Evolutionary conservation across 2,329 filamentous ascomycete genomes (phyloP).

Genomic region (Fusarium continuum): DNA sequence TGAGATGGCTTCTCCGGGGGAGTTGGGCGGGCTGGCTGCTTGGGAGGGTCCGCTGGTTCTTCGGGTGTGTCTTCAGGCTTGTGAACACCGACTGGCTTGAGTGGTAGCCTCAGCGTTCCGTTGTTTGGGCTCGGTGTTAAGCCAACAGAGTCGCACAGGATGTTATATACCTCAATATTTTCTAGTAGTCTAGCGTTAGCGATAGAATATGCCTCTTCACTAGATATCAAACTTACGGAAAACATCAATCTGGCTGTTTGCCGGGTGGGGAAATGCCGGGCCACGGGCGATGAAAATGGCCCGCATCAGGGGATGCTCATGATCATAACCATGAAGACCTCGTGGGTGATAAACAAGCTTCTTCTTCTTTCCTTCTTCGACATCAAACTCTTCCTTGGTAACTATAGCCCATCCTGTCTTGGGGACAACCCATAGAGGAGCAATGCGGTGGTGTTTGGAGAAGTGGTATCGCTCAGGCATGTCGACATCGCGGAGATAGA

Average conservation of each 20-base stretch:
- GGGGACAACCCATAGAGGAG: slow-evolving; percentile 93
- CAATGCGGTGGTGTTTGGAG: slow-evolving; percentile 85
- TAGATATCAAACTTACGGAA: slow-evolving; percentile 76
- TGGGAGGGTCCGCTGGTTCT: slow-evolving; percentile 62
- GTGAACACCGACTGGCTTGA: slow-evolving; percentile 71
- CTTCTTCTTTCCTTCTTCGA: slow-evolving; percentile 69
- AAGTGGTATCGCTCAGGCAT: slow-evolving; percentile 98
- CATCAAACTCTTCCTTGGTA: slow-evolving; percentile 78
- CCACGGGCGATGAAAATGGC: slow-evolving; percentile 94
- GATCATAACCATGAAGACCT: slow-evolving; percentile 94
- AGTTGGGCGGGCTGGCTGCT: slow-evolving; percentile 36
- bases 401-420: slow-evolving; percentile 94
- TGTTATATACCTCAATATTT: slow-evolving; percentile 95
- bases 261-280: slow-evolving; percentile 87
- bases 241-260: slow-evolving; percentile 79
- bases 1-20: slow-evolving; percentile 27
- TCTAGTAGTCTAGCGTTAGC: slow-evolving; percentile 71
- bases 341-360: slow-evolving; percentile 78
- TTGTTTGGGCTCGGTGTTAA: slow-evolving; percentile 82
- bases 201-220: not conserved
- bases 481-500: slow-evolving; percentile 84
- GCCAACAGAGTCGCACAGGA: slow-evolving; percentile 87
- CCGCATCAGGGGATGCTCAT: slow-evolving; percentile 93
- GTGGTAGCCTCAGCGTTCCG: slow-evolving; percentile 79
- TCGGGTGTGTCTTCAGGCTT: slow-evolving; percentile 58